phyloP scores from a whole-genome alignment of 2,329 filamentous ascomycete species.

The Lachnellula hyalina region DNA sequence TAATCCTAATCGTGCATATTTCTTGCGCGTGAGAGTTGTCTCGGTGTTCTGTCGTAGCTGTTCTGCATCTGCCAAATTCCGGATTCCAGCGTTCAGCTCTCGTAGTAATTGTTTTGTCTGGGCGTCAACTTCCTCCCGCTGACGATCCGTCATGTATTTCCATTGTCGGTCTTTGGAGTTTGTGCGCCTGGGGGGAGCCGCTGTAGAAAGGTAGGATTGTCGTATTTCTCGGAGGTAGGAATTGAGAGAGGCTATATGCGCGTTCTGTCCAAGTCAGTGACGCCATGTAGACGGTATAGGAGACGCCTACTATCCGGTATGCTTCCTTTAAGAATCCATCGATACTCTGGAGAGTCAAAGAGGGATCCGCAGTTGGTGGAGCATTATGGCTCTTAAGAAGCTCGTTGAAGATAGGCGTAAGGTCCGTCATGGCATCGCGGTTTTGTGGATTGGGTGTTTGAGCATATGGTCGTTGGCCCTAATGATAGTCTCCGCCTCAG shows the following conservation, averaged over 20 bases:
- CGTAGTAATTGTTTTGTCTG: constrained; percentile 81
- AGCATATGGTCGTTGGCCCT: neutral
- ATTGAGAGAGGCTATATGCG: constrained; percentile 76
- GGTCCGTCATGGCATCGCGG: constrained; percentile 45
- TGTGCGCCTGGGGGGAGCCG: constrained; percentile 51
- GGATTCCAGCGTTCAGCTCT: constrained; percentile 77
- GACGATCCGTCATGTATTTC: constrained; percentile 60
- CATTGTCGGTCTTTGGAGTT: constrained; percentile 26
- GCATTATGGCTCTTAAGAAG: constrained; percentile 57
- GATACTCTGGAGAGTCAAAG: constrained; percentile 44
- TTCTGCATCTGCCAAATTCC: constrained; percentile 75
- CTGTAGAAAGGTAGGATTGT: constrained; percentile 84
- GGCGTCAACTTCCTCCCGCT: constrained; percentile 82
- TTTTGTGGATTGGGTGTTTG: neutral
- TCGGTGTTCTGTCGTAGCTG: constrained; percentile 74
- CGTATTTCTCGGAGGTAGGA: constrained; percentile 77
- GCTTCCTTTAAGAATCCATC: constrained; percentile 93
- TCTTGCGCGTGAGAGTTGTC: constrained; percentile 64
- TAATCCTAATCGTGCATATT: constrained; percentile 55
- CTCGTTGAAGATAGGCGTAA: constrained; percentile 65
- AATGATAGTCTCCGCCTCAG: too few relatives aligned
- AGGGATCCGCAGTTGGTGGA: constrained; percentile 36
- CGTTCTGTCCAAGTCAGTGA: constrained; percentile 54
- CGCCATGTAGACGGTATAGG: constrained; percentile 5
- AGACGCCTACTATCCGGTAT: constrained; percentile 70